phyloP scores from a whole-genome alignment of 371 early-diverging fungal genomes.

The Zopfochytrium polystomum region DNA sequence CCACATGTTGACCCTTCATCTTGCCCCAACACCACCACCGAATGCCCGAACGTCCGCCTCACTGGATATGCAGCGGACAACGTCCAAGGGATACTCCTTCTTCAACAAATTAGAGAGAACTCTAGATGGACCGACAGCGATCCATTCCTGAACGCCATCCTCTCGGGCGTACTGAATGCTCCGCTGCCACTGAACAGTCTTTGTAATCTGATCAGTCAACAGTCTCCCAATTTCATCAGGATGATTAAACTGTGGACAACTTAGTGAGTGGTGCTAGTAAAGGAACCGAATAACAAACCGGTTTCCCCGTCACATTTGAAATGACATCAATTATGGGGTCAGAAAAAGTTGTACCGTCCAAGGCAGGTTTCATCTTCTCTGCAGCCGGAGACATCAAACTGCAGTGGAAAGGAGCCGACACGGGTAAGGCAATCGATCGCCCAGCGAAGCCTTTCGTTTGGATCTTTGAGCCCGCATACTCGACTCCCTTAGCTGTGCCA shows the following conservation, averaged over 20 bases:
- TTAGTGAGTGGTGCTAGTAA: background rate
- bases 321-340: slow-evolving; percentile 75
- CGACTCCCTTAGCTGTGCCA: slow-evolving; percentile 84
- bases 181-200: slow-evolving; percentile 86
- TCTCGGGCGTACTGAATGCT: slow-evolving; percentile 74
- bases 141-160: slow-evolving; percentile 76
- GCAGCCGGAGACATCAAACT: slow-evolving; percentile 84
- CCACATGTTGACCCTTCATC: no score
- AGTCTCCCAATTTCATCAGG: slow-evolving; percentile 60
- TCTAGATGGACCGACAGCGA: slow-evolving; percentile 82
- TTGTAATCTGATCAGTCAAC: slow-evolving; percentile 74
- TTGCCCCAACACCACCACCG: slow-evolving; percentile 7
- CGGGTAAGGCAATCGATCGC: slow-evolving; percentile 83
- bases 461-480: slow-evolving; percentile 73
- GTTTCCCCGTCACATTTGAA: slow-evolving; percentile 85
- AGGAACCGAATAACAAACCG: slow-evolving; percentile 55
- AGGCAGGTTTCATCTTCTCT: slow-evolving; percentile 65
- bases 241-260: slow-evolving; percentile 27
- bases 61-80: slow-evolving; percentile 13
- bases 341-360: slow-evolving; percentile 61
- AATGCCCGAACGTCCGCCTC: slow-evolving; percentile 12
- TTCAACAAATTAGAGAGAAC: slow-evolving; percentile 83
- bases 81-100: slow-evolving; percentile 81
- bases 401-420: slow-evolving; percentile 96
- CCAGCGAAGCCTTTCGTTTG: slow-evolving; percentile 78